Evolutionary conservation across 2,329 filamentous ascomycete genomes (phyloP).

Genomic region (Aspergillus sojae): DNA sequence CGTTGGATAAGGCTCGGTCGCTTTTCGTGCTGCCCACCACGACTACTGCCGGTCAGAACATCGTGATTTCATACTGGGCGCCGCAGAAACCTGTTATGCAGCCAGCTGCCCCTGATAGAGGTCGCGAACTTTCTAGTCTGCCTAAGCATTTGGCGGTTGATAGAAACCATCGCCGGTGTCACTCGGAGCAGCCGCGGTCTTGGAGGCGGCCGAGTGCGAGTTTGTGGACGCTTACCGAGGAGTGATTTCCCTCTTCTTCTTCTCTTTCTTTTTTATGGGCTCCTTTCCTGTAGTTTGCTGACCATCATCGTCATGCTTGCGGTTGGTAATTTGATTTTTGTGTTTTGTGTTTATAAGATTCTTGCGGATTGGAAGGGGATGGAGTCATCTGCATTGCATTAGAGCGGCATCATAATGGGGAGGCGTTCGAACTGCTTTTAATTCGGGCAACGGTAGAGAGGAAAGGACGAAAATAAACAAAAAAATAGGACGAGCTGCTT

Average conservation of each 20-base stretch:
- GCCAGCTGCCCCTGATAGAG: conserved; percentile 11
- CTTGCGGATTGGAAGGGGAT: background rate
- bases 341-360: background rate
- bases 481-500: background rate
- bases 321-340: background rate
- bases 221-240: conserved; percentile 40
- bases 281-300: background rate
- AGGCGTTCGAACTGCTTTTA: background rate
- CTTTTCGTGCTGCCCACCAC: conserved; percentile 33
- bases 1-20: conserved; percentile 35
- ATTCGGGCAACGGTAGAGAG: background rate
- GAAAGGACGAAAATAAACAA: background rate
- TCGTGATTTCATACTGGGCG: conserved; percentile 27
- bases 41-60: conserved; percentile 18
- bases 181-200: conserved; percentile 41
- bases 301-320: background rate
- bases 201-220: conserved; percentile 40
- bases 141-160: conserved; percentile 17
- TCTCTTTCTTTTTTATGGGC: background rate
- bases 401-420: background rate
- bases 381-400: conserved; percentile 3
- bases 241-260: conserved; percentile 14
- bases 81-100: conserved; percentile 9
- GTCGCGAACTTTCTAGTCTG: background rate
- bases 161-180: conserved; percentile 38